Percentiles rank a stretch among this genome's conserved stretches.
These are phyloP conservation scores for Lichtheimia corymbifera DNA, from an alignment of 371 early-diverging fungal species.

Conservation along the genomic window DNA sequence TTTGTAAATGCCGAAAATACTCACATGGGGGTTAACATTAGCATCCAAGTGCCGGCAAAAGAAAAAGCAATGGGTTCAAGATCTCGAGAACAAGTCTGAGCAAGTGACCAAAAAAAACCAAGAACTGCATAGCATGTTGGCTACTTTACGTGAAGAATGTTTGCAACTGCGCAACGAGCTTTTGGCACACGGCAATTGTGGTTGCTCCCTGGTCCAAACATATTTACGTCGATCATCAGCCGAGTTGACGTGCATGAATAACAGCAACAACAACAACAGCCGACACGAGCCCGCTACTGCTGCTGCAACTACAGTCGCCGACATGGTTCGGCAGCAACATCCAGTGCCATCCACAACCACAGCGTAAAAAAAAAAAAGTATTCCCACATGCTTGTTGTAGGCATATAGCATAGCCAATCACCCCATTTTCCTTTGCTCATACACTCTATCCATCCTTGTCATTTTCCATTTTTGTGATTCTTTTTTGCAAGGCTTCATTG, in stretches of 20 bases:
- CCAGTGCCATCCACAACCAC: neutral
- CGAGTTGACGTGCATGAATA: constrained; percentile 1
- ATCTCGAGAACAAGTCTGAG: constrained; percentile 63
- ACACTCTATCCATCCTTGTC: too few species aligned
- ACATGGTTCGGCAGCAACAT: constrained; percentile 1
- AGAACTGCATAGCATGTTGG: constrained; percentile 50
- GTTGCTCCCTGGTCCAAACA: constrained; percentile 35
- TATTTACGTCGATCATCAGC: constrained; percentile 18
- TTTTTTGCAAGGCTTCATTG: too few species aligned
- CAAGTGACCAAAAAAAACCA: constrained; percentile 57
- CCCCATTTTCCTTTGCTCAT: too few species aligned
- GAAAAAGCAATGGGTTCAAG: constrained; percentile 73
- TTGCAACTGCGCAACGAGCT: constrained; percentile 64
- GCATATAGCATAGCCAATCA: too few species aligned
- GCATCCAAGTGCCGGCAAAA: constrained; percentile 81
- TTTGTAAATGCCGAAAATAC: neutral
- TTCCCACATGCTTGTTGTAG: too few species aligned
- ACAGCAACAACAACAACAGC: too few species aligned
- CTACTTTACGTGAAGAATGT: constrained; percentile 68
- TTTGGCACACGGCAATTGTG: constrained; percentile 60
- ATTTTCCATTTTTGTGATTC: too few species aligned
- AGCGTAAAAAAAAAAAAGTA: too few species aligned
- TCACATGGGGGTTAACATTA: neutral
- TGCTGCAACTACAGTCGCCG: constrained; percentile 12
- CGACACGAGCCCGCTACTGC: constrained; percentile 8